phyloP scores from a whole-genome alignment of 495 filamentous ascomycete genomes.

The Xylaria scruposa region DNA sequence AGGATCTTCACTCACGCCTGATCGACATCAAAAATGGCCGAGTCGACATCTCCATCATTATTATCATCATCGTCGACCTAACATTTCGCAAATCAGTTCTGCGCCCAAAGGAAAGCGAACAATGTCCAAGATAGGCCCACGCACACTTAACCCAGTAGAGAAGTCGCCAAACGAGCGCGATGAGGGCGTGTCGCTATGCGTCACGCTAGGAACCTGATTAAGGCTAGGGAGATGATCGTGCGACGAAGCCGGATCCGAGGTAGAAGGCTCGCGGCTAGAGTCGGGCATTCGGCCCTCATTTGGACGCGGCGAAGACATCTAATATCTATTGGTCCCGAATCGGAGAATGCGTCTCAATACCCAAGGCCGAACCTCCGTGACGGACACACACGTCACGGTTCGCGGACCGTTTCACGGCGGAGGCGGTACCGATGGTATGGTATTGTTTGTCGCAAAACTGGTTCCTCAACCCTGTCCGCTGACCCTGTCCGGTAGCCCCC shows the following conservation, averaged over 20 bases:
- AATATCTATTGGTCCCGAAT: not conserved
- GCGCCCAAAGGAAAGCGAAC: not conserved
- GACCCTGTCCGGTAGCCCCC: constrained; percentile 5
- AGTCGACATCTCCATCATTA: constrained; percentile 28
- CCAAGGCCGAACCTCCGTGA: not conserved
- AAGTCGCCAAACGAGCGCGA: constrained; percentile 15
- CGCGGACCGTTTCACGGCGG: not conserved
- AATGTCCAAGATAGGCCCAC: not conserved
- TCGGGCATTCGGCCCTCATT: constrained; percentile 8
- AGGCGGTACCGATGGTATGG: not conserved
- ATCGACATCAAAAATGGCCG: constrained; percentile 27
- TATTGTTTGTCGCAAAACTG: not conserved
- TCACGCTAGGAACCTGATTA: constrained; percentile 1
- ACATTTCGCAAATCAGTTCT: not conserved
- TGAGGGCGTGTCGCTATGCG: constrained; percentile 18
- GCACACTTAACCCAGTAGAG: constrained; percentile 16
- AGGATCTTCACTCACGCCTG: constrained; percentile 16
- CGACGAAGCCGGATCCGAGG: constrained; percentile 12
- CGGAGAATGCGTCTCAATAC: not conserved
- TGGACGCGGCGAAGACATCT: constrained; percentile 15
- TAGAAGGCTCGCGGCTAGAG: not conserved
- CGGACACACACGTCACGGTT: constrained; percentile 1
- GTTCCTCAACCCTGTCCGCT: constrained; percentile 1
- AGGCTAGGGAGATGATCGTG: constrained; percentile 18
- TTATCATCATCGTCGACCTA: constrained; percentile 23